Conservation (phyloP, 208 protist species). For the Trypanosoma conorhini region DNA sequence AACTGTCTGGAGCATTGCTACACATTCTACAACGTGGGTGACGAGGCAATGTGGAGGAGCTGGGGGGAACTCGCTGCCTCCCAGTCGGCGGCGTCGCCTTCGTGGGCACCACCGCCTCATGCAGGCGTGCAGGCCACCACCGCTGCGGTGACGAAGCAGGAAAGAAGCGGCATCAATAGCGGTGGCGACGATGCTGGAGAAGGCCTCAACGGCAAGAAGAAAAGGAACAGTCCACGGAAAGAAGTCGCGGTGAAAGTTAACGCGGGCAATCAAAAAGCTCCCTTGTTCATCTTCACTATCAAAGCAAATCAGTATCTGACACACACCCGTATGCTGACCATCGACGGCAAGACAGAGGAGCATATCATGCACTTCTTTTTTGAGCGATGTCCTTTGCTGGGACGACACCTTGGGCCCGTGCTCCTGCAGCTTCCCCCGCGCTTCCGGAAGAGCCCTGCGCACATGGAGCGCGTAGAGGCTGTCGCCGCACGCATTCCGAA, state of each 20-base stretch:
- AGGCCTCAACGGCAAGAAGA: no score
- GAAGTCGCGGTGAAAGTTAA: background rate
- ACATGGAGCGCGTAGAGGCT: slow-evolving; percentile 45
- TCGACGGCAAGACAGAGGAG: slow-evolving; percentile 45
- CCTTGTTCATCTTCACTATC: slow-evolving; percentile 61
- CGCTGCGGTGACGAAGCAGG: no score
- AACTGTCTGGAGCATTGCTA: slow-evolving; percentile 83
- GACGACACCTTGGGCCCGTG: slow-evolving; percentile 55
- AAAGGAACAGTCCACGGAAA: no score
- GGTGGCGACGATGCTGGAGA: no score
- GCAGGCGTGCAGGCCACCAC: no score
- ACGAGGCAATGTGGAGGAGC: slow-evolving; percentile 43
- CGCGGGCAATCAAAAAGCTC: background rate
- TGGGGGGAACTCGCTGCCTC: slow-evolving; percentile 54
- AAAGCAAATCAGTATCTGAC: slow-evolving; percentile 83
- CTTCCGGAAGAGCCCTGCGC: slow-evolving; percentile 38
- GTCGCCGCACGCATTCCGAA: slow-evolving; percentile 42
- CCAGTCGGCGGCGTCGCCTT: slow-evolving; percentile 15
- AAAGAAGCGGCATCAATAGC: no score
- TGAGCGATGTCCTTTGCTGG: slow-evolving; percentile 41
- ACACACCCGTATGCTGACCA: slow-evolving; percentile 55
- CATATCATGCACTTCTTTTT: slow-evolving; percentile 57
- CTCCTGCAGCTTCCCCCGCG: slow-evolving; percentile 73
- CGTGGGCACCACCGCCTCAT: background rate
- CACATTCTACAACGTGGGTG: slow-evolving; percentile 60